These are phyloP conservation scores for Solanum arcanum DNA, from an alignment of 257 asterid genomes.

Conservation along the genomic window DNA sequence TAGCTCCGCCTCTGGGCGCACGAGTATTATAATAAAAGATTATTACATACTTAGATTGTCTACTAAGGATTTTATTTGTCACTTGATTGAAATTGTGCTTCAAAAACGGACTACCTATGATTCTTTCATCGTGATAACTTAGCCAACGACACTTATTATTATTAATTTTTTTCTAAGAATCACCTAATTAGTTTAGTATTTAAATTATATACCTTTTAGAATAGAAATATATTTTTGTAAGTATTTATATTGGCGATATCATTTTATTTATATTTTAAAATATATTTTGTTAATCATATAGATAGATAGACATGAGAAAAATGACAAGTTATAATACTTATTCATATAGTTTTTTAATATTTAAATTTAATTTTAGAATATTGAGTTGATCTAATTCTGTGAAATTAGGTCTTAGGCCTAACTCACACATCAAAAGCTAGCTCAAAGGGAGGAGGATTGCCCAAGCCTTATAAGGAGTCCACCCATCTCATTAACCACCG, in stretches of 20 bases:
- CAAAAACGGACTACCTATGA: accelerated
- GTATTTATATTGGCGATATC: neutral
- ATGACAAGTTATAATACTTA: neutral
- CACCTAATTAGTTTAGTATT: neutral
- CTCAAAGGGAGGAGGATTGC: too few relatives aligned
- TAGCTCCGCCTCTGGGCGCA: too few relatives aligned
- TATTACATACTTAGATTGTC: too few relatives aligned
- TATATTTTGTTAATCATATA: neutral
- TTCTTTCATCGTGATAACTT: neutral
- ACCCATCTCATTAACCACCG: too few relatives aligned
- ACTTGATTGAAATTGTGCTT: neutral
- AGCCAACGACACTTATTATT: neutral
- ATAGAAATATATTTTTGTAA: neutral
- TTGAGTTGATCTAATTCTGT: neutral
- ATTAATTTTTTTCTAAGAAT: neutral
- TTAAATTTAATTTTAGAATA: neutral
- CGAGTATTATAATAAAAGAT: too few relatives aligned
- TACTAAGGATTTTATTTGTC: too few relatives aligned
- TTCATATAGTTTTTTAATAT: neutral
- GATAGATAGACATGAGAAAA: neutral
- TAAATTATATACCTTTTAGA: neutral
- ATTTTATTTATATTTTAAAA: neutral
- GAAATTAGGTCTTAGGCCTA: too few relatives aligned
- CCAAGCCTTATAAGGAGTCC: too few relatives aligned
- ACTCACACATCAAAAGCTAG: too few relatives aligned